Conservation (phyloP, 495 filamentous ascomycete genomes). For the Apiosordaria backusii region DNA sequence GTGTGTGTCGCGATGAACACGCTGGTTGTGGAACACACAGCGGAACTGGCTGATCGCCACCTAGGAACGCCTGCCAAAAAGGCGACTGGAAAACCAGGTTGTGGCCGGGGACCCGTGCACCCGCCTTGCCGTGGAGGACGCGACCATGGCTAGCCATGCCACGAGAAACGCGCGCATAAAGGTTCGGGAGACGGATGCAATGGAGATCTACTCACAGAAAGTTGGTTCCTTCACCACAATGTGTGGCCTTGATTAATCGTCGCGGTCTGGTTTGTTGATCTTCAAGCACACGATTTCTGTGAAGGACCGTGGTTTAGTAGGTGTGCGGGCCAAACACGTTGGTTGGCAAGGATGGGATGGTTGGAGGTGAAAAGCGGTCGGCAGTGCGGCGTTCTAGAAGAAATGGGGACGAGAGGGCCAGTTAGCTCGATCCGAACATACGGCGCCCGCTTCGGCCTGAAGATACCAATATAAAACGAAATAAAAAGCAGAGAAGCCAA, state of each 20-base stretch:
- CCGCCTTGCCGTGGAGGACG: not conserved
- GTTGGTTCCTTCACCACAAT: not conserved
- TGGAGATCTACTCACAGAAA: conserved; percentile 11
- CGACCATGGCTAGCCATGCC: not conserved
- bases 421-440: not conserved
- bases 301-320: not conserved
- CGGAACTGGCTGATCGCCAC: conserved; percentile 22
- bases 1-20: not conserved
- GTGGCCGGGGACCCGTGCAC: conserved; percentile 24
- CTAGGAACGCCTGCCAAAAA: conserved; percentile 17
- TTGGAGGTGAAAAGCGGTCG: not conserved
- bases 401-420: conserved; percentile 1
- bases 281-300: not conserved
- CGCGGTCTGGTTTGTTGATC: not conserved
- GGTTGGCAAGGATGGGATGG: not conserved
- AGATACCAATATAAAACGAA: conserved; percentile 19
- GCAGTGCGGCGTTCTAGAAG: conserved; percentile 6
- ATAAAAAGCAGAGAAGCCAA: conserved; percentile 21
- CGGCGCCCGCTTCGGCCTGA: conserved; percentile 1
- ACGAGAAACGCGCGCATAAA: not conserved
- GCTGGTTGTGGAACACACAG: conserved; percentile 22
- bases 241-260: not conserved
- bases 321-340: not conserved
- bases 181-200: conserved; percentile 5
- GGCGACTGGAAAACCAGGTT: conserved; percentile 29